Conservation (phyloP, 768 basidiomycete species). For the Trametes cingulata region DNA sequence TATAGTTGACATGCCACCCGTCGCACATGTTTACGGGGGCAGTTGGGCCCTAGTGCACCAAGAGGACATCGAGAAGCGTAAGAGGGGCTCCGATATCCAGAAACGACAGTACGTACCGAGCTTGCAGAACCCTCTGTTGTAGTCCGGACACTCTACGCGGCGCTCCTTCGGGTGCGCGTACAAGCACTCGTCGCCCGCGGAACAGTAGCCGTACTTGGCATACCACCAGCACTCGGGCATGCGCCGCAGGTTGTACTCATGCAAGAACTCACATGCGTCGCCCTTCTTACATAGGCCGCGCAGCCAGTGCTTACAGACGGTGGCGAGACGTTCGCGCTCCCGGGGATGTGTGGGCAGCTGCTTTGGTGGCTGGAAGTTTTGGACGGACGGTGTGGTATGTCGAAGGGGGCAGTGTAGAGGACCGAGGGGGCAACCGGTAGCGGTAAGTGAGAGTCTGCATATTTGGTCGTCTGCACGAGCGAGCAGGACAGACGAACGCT, state of each 20-base stretch:
- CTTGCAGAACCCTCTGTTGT: slow-evolving; percentile 93
- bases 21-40: slow-evolving; percentile 91
- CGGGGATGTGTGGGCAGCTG: slow-evolving; percentile 81
- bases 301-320: slow-evolving; percentile 99
- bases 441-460: slow-evolving; percentile 79
- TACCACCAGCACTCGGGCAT: slow-evolving; percentile 99
- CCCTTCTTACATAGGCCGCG: slow-evolving; percentile 98
- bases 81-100: too few species aligned
- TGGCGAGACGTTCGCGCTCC: slow-evolving; percentile 79
- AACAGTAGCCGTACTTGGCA: slow-evolving; percentile 96
- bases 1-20: slow-evolving; percentile 90
- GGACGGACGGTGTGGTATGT: slow-evolving; percentile 84
- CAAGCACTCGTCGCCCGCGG: slow-evolving; percentile 94
- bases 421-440: slow-evolving; percentile 86
- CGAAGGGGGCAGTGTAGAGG: slow-evolving; percentile 90
- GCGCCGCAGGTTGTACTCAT: slow-evolving; percentile 95
- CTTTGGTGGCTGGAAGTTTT: slow-evolving; percentile 89
- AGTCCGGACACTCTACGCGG: slow-evolving; percentile 91
- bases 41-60: slow-evolving; percentile 64
- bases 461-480: slow-evolving; percentile 81
- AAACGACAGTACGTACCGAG: slow-evolving; percentile 59
- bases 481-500: not conserved
- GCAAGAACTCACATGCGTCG: slow-evolving; percentile 96
- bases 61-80: too few species aligned
- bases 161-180: slow-evolving; percentile 95